These are phyloP conservation scores for Xylaria sp. DNA, from an alignment of 2,329 filamentous ascomycete genomes.

Conservation along the genomic window DNA sequence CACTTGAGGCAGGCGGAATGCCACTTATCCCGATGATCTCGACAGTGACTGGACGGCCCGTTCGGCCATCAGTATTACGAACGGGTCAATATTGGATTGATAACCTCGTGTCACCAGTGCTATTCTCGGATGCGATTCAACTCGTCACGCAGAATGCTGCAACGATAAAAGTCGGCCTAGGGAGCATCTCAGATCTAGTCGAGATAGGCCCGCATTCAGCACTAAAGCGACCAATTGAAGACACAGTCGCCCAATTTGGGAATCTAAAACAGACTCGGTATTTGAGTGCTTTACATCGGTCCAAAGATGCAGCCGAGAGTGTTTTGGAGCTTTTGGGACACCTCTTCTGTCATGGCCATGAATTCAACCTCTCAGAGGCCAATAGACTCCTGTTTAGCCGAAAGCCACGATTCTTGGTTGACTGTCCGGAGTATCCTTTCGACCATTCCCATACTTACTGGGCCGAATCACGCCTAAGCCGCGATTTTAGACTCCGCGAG, in stretches of 20 bases:
- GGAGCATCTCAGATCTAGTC: conserved; percentile 44
- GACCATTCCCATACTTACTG: conserved; percentile 3
- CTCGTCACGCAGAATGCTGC: conserved; percentile 37
- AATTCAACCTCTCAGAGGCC: conserved; percentile 1
- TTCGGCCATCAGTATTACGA: conserved; percentile 23
- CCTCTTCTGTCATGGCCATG: conserved; percentile 44
- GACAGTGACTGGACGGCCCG: not conserved
- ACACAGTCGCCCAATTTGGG: conserved; percentile 42
- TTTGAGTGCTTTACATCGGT: conserved; percentile 38
- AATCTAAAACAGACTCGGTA: conserved; percentile 42
- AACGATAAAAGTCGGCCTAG: conserved; percentile 43
- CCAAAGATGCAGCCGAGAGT: conserved; percentile 39
- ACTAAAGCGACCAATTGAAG: conserved; percentile 46
- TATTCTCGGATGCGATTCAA: conserved; percentile 48
- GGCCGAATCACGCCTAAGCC: conserved; percentile 2
- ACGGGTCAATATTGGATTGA: conserved; percentile 50
- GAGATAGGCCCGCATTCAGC: conserved; percentile 50
- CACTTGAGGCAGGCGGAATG: conserved; percentile 8
- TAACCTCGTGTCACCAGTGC: conserved; percentile 52
- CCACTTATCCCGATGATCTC: not conserved
- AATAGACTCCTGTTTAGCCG: conserved; percentile 20
- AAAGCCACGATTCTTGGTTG: conserved; percentile 29
- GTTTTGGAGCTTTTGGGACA: conserved; percentile 43
- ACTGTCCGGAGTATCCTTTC: conserved; percentile 8
- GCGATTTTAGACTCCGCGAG: conserved; percentile 21